Evolutionary conservation across 2,329 filamentous ascomycete species (phyloP).

Genomic region (Aspergillus phoenicis): DNA sequence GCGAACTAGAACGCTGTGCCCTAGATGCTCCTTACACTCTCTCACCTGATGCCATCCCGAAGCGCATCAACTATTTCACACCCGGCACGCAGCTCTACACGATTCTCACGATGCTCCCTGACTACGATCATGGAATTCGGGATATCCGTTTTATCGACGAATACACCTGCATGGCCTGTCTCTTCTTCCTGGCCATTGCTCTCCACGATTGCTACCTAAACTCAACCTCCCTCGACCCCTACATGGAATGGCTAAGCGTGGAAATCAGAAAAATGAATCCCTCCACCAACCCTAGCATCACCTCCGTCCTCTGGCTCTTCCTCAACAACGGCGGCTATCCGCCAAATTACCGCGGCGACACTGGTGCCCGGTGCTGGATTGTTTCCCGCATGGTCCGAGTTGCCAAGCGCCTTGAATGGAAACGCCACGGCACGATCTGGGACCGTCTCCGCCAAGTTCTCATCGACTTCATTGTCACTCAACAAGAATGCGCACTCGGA

Average conservation of each 20-base stretch:
- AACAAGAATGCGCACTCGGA: constrained; percentile 34
- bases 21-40: constrained; percentile 20
- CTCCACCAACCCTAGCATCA: constrained; percentile 31
- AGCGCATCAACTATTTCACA: constrained; percentile 23
- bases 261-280: constrained; percentile 30
- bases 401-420: constrained; percentile 36
- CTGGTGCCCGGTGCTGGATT: constrained; percentile 34
- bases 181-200: constrained; percentile 34
- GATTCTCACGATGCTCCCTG: constrained; percentile 32
- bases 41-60: constrained; percentile 1
- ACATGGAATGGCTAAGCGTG: constrained; percentile 30
- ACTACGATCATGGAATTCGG: constrained; percentile 36
- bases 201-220: constrained; percentile 32
- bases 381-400: constrained; percentile 37
- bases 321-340: constrained; percentile 34
- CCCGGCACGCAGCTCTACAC: constrained; percentile 29
- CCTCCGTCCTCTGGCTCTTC: constrained; percentile 36
- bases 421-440: constrained; percentile 31
- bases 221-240: constrained; percentile 30
- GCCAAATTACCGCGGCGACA: constrained; percentile 21
- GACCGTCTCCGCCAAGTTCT: constrained; percentile 30
- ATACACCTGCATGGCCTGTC: constrained; percentile 35
- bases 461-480: constrained; percentile 30
- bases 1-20: constrained; percentile 26
- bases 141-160: constrained; percentile 38